Evolutionary conservation across 148 eudicot genomes (phyloP).

Genomic region (Vaccinium vitisidaea): DNA sequence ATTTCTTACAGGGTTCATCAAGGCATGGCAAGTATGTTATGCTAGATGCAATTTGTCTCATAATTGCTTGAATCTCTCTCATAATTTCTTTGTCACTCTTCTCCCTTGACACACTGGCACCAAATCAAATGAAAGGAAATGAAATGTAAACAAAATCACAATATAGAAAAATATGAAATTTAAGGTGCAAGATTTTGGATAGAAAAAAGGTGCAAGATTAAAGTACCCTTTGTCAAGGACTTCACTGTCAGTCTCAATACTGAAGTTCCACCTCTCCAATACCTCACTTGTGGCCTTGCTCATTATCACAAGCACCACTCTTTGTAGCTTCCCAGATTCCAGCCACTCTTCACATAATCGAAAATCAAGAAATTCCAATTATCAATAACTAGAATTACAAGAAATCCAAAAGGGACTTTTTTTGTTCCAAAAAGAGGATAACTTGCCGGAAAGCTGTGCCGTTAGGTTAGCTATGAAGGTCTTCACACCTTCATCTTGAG

Average conservation of each 20-base stretch:
- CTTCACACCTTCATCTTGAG: constrained; percentile 93
- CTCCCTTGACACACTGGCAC: constrained; percentile 77
- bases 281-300: constrained; percentile 78
- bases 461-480: constrained; percentile 75
- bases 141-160: not conserved
- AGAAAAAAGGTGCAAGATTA: not conserved
- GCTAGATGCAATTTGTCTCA: constrained; percentile 97
- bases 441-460: constrained; percentile 77
- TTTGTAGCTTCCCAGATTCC: constrained; percentile 89
- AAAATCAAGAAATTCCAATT: not conserved
- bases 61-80: constrained; percentile 98
- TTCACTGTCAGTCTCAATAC: constrained; percentile 83
- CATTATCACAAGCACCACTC: constrained; percentile 92
- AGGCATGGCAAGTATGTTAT: constrained; percentile 96
- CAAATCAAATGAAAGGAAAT: not conserved
- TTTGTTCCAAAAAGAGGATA: not conserved
- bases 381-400: not conserved
- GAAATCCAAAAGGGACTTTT: not conserved
- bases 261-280: constrained; percentile 96
- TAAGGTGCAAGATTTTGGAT: not conserved
- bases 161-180: not conserved
- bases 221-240: constrained; percentile 82
- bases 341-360: constrained; percentile 68
- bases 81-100: constrained; percentile 98
- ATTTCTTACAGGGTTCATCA: constrained; percentile 82